phyloP scores from a whole-genome alignment of 2,329 filamentous ascomycete genomes.

The Aureobasidium sp. region DNA sequence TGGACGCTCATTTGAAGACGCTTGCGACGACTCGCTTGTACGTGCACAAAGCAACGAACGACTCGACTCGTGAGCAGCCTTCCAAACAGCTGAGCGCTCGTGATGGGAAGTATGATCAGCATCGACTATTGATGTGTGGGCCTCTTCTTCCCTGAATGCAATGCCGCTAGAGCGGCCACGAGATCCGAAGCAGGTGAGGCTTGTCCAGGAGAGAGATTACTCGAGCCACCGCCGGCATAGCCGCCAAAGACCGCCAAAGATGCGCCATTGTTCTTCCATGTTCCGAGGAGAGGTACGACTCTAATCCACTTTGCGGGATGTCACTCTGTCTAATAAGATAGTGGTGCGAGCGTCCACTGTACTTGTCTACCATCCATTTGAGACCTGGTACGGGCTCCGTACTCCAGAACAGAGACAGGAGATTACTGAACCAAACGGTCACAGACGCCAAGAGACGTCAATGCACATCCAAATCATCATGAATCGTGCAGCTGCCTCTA shows the following conservation, averaged over 20 bases:
- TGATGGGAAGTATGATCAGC: conserved; percentile 5
- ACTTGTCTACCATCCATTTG: neutral
- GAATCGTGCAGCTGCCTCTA: conserved; percentile 9
- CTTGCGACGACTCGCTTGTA: neutral
- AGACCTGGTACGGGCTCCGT: neutral
- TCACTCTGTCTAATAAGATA: neutral
- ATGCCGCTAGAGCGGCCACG: conserved; percentile 6
- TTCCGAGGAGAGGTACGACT: neutral
- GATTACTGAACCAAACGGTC: conserved; percentile 6
- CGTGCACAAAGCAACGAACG: neutral
- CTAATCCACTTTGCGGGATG: neutral
- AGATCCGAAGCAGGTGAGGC: conserved; percentile 7
- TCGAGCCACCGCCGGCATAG: neutral
- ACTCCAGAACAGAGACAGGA: neutral
- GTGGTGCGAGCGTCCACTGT: neutral
- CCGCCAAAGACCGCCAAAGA: neutral
- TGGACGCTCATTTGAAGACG: neutral
- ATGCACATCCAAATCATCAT: conserved; percentile 2
- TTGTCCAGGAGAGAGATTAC: neutral
- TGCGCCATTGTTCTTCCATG: neutral
- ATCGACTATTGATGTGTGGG: neutral
- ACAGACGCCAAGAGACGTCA: conserved; percentile 2
- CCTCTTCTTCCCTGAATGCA: neutral
- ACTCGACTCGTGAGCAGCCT: neutral
- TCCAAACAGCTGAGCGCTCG: neutral